Conservation (phyloP, 345 rosid genomes). For the Fremontodendron californicum region DNA sequence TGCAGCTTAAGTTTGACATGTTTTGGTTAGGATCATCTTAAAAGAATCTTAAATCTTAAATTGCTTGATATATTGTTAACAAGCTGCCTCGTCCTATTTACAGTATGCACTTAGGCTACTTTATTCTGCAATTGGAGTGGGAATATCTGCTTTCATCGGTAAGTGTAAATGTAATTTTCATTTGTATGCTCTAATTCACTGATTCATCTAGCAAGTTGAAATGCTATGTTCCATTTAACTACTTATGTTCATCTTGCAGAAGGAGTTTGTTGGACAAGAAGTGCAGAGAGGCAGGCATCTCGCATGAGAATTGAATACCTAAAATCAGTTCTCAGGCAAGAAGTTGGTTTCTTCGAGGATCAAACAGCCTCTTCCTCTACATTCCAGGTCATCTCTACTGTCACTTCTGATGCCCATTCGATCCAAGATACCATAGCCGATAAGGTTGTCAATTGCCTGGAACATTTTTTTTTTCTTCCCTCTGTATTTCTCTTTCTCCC, state of each 20-base stretch:
- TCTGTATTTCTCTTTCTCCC: background rate
- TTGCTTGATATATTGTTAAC: background rate
- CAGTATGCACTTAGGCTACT: constrained; percentile 46
- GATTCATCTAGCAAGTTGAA: background rate
- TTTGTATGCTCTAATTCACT: background rate
- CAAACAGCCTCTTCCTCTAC: constrained; percentile 35
- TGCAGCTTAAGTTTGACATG: background rate
- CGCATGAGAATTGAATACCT: constrained; percentile 44
- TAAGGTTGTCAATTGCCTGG: constrained; percentile 26
- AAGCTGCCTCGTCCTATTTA: background rate
- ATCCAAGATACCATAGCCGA: constrained; percentile 48
- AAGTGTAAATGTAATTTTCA: constrained; percentile 4
- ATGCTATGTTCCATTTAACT: background rate
- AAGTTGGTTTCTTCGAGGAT: constrained; percentile 48
- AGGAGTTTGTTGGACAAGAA: constrained; percentile 57
- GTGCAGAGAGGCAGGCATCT: constrained; percentile 51
- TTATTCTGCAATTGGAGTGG: constrained; percentile 34
- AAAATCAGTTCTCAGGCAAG: constrained; percentile 42
- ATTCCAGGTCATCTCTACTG: constrained; percentile 39
- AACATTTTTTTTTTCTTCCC: background rate
- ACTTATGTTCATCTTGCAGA: constrained; percentile 25
- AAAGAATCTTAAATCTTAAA: background rate
- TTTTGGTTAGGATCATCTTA: background rate
- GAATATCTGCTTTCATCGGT: constrained; percentile 45
- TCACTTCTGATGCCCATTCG: constrained; percentile 44